Percentiles rank a stretch among this genome's conserved stretches.
These are phyloP conservation scores for Rhizopogon vulgaris DNA, from an alignment of 768 basidiomycete genomes.

Conservation along the genomic window DNA sequence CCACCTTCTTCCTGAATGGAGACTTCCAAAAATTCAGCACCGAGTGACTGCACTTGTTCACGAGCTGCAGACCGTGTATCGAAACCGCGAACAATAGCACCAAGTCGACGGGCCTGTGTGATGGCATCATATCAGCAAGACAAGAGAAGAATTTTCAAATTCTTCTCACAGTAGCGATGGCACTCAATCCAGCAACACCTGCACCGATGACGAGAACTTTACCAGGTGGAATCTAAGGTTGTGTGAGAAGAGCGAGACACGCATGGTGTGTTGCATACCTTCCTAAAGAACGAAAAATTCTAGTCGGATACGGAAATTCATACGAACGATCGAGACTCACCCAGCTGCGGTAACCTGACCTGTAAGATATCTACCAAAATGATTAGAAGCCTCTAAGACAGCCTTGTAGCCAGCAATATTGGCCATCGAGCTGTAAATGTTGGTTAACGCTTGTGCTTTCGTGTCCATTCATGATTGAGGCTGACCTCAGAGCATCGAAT, in stretches of 20 bases:
- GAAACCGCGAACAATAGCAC: slow-evolving; percentile 85
- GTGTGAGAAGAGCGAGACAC: slow-evolving; percentile 12
- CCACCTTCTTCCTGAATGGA: slow-evolving; percentile 74
- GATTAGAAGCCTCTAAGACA: slow-evolving; percentile 83
- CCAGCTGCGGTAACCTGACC: slow-evolving; percentile 90
- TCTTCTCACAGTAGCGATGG: slow-evolving; percentile 67
- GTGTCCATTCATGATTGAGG: slow-evolving; percentile 1
- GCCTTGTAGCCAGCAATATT: slow-evolving; percentile 94
- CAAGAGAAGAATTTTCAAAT: background rate
- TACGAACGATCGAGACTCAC: slow-evolving; percentile 36
- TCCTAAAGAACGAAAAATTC: slow-evolving; percentile 25
- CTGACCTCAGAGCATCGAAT: slow-evolving; percentile 80
- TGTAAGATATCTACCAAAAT: slow-evolving; percentile 84
- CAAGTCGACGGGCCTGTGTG: slow-evolving; percentile 66
- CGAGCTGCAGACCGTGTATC: slow-evolving; percentile 81
- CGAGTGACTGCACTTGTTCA: slow-evolving; percentile 86
- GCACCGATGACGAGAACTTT: slow-evolving; percentile 87
- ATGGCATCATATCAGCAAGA: background rate
- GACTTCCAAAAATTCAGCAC: slow-evolving; percentile 88
- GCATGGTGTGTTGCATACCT: slow-evolving; percentile 26
- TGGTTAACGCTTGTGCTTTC: slow-evolving; percentile 1
- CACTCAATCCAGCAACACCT: slow-evolving; percentile 84
- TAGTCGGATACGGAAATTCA: slow-evolving; percentile 2
- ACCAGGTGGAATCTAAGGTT: slow-evolving; percentile 67
- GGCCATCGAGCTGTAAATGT: slow-evolving; percentile 69